Base-by-base conservation (phyloP, 179 eudicot species). In the Gypsophila paniculata region DNA sequence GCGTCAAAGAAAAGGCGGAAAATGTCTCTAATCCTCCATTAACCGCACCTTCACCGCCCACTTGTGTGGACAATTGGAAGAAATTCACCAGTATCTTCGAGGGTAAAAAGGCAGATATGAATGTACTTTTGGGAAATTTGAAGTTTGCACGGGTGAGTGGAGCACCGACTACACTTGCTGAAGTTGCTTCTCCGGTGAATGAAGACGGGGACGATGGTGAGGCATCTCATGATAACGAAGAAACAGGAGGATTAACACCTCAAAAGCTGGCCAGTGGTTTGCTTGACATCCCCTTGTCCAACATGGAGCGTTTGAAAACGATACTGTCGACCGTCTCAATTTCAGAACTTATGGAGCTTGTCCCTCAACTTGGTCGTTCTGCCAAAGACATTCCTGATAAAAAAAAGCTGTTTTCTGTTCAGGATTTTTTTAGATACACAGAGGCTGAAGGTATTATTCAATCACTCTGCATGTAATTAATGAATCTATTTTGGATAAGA, bases 371-470 rank as follows among this genome's bases (percentile, higher is more conserved):
- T 38, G 93, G 93, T 44, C 87, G 90, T 65, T 73, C 93, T 64
- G 68, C 91, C 7, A 88, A 89, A 80, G 94, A 86, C 57, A 78
- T 88, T 78, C 97, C 99, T 67, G 99, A 94, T 81, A 93, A 91
- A 87, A 89, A 93, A 85, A 91, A 93, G 80, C 77, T 91, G 61
- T 82, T 94, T 78, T 94, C 96, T 15, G 98, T 92, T 70, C 99
- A 94, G 86, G 99, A 94, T 61, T 91, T 94, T 65, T 94, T 94
- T 86, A 88, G 90, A 87, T 94, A 94, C 76, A 89, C 99, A 4
- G 94, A 94, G 77, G 83, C 97, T 53, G 97, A 89, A 89, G 99
- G 99, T 94, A 84, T 77, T 74, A 21, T 32, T 32, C 15, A 26
- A 25, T 29, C 29, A 14, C 26, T 77, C 29, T 21, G 59, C 54